phyloP scores from a whole-genome alignment of 139 green algal genomes.

The Micractinium conductrix region DNA sequence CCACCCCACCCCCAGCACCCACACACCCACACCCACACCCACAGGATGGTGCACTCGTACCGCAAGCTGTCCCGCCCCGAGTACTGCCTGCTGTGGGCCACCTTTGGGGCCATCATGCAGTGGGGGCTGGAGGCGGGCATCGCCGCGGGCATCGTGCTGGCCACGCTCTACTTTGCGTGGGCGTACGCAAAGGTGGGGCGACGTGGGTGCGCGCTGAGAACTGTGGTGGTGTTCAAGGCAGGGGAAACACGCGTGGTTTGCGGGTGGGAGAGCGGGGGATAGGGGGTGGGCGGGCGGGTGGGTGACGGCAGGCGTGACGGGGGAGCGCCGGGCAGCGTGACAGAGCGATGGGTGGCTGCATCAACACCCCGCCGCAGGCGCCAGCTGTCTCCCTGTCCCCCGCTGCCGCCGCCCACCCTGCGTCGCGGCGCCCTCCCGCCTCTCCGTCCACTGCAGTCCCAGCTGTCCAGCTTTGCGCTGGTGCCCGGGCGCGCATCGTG shows the following conservation, averaged over 20 bases:
- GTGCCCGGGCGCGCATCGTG: conserved; percentile 47
- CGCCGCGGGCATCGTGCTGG: conserved; percentile 52
- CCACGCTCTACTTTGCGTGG: conserved; percentile 9
- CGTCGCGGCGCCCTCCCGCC: background rate
- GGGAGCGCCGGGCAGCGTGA: no score
- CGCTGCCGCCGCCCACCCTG: no score
- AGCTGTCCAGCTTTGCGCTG: conserved; percentile 55
- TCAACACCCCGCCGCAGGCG: no score
- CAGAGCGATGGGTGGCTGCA: no score
- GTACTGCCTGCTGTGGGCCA: conserved; percentile 78
- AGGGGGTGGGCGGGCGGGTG: no score
- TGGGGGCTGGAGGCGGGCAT: conserved; percentile 69
- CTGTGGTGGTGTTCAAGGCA: no score
- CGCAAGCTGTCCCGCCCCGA: conserved; percentile 63
- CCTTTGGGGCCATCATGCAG: conserved; percentile 74
- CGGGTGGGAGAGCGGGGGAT: no score
- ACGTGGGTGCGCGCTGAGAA: background rate
- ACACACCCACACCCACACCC: no score
- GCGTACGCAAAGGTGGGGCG: conserved; percentile 4
- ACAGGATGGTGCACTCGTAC: conserved; percentile 60
- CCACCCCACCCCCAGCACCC: no score
- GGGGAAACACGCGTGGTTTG: no score
- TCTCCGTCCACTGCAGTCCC: background rate
- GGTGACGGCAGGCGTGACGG: no score
- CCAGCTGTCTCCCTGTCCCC: no score